Conservation (phyloP, 1,284 basidiomycete species). For the Ceratobasidium papillatum region DNA sequence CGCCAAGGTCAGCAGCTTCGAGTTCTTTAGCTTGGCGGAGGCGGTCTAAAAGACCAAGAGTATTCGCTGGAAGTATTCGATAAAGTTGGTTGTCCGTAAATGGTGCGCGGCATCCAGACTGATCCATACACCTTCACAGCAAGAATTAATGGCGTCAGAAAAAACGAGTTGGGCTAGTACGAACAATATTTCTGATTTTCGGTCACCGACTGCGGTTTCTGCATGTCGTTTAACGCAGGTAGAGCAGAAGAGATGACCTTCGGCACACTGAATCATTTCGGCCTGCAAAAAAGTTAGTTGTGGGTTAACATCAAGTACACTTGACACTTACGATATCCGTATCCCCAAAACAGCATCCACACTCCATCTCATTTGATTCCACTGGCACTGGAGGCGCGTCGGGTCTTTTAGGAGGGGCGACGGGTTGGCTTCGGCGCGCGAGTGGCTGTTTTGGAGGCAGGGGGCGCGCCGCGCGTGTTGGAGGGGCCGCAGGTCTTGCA, state of each 20-base stretch:
- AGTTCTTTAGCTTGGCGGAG: conserved; percentile 33
- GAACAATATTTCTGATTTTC: conserved; percentile 23
- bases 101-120: conserved; percentile 32
- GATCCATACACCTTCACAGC: conserved; percentile 29
- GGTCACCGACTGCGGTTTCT: conserved; percentile 32
- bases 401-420: neutral
- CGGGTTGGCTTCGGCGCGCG: neutral
- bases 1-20: conserved; percentile 24
- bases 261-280: conserved; percentile 35
- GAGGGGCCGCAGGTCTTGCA: neutral
- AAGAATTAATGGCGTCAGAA: neutral
- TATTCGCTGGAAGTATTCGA: conserved; percentile 22
- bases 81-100: conserved; percentile 35
- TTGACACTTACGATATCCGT: conserved; percentile 17
- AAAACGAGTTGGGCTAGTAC: neutral
- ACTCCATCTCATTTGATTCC: conserved; percentile 14
- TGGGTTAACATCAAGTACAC: neutral
- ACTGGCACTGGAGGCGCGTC: neutral
- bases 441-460: neutral
- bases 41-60: conserved; percentile 15
- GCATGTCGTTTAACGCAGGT: conserved; percentile 22
- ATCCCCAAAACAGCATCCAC: conserved; percentile 37
- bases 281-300: conserved; percentile 2
- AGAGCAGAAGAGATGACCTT: conserved; percentile 33
- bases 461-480: neutral